phyloP scores from a whole-genome alignment of 2,329 filamentous ascomycete species.

The Xylariales sp. region DNA sequence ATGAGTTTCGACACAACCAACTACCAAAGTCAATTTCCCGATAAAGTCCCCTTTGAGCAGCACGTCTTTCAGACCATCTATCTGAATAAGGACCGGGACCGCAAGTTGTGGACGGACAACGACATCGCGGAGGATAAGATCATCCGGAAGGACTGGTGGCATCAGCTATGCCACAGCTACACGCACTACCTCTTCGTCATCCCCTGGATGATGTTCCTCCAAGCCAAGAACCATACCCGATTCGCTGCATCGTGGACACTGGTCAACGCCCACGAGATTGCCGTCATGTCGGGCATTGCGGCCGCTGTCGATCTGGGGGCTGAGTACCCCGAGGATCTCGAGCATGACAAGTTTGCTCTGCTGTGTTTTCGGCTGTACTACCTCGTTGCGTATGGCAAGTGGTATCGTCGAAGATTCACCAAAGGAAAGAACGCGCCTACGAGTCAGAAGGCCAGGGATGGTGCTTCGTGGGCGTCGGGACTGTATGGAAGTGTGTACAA shows the following conservation, averaged over 20 bases:
- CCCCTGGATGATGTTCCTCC: conserved; percentile 62
- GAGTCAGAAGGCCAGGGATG: conserved; percentile 37
- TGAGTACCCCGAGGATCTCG: conserved; percentile 56
- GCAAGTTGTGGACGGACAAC: conserved; percentile 47
- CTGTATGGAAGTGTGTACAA: conserved; percentile 55
- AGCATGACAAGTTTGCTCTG: conserved; percentile 57
- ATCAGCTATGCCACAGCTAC: conserved; percentile 56
- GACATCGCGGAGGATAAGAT: conserved; percentile 51
- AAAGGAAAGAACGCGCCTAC: conserved; percentile 14
- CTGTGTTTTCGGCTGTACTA: conserved; percentile 59
- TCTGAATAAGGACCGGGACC: conserved; percentile 51
- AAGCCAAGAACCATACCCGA: conserved; percentile 54
- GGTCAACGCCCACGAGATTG: conserved; percentile 63
- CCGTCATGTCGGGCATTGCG: conserved; percentile 62
- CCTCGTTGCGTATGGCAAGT: conserved; percentile 54
- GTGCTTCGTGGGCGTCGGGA: conserved; percentile 52
- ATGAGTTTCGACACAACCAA: conserved; percentile 54
- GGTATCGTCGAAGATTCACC: conserved; percentile 44
- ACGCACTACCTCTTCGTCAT: conserved; percentile 57
- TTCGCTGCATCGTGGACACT: conserved; percentile 63
- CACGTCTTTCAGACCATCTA: conserved; percentile 46
- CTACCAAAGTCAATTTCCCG: conserved; percentile 55
- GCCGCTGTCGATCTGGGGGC: conserved; percentile 65
- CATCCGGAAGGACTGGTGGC: conserved; percentile 57
- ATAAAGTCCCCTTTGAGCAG: conserved; percentile 33